Conservation (phyloP, 345 rosid species). For the Populus deltoides region DNA sequence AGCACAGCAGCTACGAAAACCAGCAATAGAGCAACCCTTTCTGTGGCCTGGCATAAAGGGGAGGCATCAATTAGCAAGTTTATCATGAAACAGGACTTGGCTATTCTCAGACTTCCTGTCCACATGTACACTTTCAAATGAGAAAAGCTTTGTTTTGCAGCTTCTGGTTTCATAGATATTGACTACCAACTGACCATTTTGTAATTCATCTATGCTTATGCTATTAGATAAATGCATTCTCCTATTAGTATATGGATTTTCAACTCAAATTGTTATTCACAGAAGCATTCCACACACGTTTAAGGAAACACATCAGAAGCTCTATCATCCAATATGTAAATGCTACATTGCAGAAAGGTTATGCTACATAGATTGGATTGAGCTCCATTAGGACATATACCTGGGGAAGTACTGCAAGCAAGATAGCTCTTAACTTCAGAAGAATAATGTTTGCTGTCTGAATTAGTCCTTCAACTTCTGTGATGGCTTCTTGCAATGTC, state of each 20-base stretch:
- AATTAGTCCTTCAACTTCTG: slow-evolving; percentile 68
- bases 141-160: too few relatives aligned
- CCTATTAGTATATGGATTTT: too few relatives aligned
- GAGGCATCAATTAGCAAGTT: neutral
- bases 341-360: neutral
- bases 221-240: too few relatives aligned
- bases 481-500: slow-evolving; percentile 67
- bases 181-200: too few relatives aligned
- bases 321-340: neutral
- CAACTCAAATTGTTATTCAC: too few relatives aligned
- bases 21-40: slow-evolving; percentile 57
- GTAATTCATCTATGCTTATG: too few relatives aligned
- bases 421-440: slow-evolving; percentile 83
- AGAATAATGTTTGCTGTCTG: slow-evolving; percentile 71
- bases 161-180: too few relatives aligned
- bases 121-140: neutral
- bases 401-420: slow-evolving; percentile 77
- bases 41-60: slow-evolving; percentile 59
- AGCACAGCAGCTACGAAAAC: slow-evolving; percentile 47
- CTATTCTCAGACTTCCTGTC: neutral
- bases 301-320: neutral
- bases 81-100: neutral
- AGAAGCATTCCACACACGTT: neutral
- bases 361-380: neutral
- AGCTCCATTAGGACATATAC: slow-evolving; percentile 31